A percentile compares a stretch with the other conserved stretches of the same genome.
Evolutionary conservation across 192 early-diverging fungal species (phyloP).

Genomic region (Rhizophlyctis rosea): DNA sequence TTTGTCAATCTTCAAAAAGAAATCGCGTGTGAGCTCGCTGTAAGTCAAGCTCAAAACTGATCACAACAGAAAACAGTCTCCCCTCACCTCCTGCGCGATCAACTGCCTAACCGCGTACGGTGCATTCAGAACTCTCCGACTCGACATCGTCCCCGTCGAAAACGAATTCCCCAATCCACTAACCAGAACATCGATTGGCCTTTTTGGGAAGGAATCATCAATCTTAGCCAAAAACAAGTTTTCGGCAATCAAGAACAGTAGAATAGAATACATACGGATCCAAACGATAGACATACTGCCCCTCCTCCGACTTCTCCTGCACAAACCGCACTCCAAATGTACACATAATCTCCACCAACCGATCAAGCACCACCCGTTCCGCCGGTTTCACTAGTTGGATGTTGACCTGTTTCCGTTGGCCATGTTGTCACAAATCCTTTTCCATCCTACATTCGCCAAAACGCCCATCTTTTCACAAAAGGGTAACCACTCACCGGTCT

Average conservation of each 20-base stretch:
- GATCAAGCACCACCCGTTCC: slow-evolving; percentile 52
- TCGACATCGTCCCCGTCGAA: neutral
- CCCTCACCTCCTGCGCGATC: slow-evolving; percentile 67
- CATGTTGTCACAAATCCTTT: too few species aligned
- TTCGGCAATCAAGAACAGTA: neutral
- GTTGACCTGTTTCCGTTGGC: slow-evolving; percentile 63
- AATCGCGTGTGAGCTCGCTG: neutral
- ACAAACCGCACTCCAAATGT: slow-evolving; percentile 67
- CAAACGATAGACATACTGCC: slow-evolving; percentile 54
- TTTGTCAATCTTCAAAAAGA: slow-evolving; percentile 17
- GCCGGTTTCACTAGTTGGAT: slow-evolving; percentile 57
- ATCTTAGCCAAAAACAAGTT: too few species aligned
- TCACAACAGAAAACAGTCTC: too few species aligned
- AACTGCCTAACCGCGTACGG: slow-evolving; percentile 79
- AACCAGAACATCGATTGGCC: slow-evolving; percentile 34
- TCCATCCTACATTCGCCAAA: neutral
- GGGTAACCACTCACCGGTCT: slow-evolving; percentile 15
- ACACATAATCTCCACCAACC: slow-evolving; percentile 67
- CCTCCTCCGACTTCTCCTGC: slow-evolving; percentile 65
- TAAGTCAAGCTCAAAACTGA: neutral
- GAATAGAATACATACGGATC: slow-evolving; percentile 66
- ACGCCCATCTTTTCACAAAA: slow-evolving; percentile 23
- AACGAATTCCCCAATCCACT: neutral
- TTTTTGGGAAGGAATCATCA: slow-evolving; percentile 2
- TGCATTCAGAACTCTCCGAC: slow-evolving; percentile 13